These are phyloP conservation scores for Salix arbutifolia DNA, from an alignment of 345 rosid species.

Conservation along the genomic window DNA sequence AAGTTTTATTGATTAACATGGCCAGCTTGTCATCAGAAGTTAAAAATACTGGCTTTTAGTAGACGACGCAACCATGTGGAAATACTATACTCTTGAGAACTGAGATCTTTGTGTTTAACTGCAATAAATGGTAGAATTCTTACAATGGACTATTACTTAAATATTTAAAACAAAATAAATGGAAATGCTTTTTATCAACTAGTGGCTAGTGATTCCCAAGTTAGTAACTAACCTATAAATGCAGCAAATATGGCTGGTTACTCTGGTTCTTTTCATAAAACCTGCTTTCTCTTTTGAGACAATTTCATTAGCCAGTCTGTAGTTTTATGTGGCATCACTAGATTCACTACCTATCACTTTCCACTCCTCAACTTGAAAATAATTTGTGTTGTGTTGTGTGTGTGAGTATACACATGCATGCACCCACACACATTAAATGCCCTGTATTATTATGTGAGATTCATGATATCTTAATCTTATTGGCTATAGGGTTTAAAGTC, in stretches of 20 bases:
- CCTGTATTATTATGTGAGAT: not conserved
- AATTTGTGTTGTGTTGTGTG: not conserved
- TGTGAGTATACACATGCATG: not conserved
- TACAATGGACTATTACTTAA: not conserved
- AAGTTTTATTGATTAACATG: not conserved
- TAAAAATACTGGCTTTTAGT: not conserved
- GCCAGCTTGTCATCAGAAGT: not conserved
- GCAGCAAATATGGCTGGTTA: not conserved
- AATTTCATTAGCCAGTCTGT: not conserved
- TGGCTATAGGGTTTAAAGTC: slow-evolving; percentile 76
- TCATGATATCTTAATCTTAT: not conserved
- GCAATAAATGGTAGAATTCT: not conserved
- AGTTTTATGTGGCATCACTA: not conserved
- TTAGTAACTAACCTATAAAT: not conserved
- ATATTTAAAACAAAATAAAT: not conserved
- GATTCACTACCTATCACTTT: not conserved
- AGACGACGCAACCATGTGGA: not conserved
- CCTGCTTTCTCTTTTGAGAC: not conserved
- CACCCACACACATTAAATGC: not conserved
- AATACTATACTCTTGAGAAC: not conserved
- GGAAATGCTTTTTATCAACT: not conserved
- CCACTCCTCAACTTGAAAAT: not conserved
- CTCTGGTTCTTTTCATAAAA: not conserved
- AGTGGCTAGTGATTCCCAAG: not conserved
- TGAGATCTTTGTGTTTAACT: not conserved